These are phyloP conservation scores for Elsinoe ampelina DNA, from an alignment of 2,329 filamentous ascomycete genomes.

Conservation along the genomic window DNA sequence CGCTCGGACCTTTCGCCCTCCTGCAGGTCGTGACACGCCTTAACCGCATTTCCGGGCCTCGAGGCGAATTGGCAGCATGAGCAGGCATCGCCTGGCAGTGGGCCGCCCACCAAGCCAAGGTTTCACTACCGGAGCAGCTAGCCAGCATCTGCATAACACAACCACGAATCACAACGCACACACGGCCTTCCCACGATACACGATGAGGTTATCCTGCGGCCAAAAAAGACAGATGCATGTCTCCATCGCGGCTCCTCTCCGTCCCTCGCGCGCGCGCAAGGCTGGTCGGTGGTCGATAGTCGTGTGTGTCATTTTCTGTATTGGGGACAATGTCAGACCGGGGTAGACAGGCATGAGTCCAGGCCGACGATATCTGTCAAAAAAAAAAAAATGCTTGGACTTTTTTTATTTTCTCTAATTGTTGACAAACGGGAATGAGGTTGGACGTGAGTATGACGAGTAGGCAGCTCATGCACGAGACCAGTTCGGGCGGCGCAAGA, in stretches of 20 bases:
- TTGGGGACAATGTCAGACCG: background rate
- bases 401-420: background rate
- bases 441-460: background rate
- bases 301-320: background rate
- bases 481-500: conserved; percentile 4
- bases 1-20: conserved; percentile 1
- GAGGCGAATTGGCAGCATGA: background rate
- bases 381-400: background rate
- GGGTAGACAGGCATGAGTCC: background rate
- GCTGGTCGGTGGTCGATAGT: conserved; percentile 2
- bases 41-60: conserved; percentile 13
- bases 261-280: background rate
- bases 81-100: background rate
- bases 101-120: conserved; percentile 10
- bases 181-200: background rate
- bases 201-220: background rate
- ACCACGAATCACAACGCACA: conserved; percentile 10
- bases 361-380: background rate
- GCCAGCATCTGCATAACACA: conserved; percentile 8
- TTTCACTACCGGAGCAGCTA: conserved; percentile 14
- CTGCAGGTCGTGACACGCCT: background rate
- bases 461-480: conserved; percentile 1
- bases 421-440: conserved; percentile 4
- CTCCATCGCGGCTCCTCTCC: background rate
- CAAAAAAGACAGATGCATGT: background rate